Conservation (phyloP, 345 rosid species). For the Alliaria petiolata region DNA sequence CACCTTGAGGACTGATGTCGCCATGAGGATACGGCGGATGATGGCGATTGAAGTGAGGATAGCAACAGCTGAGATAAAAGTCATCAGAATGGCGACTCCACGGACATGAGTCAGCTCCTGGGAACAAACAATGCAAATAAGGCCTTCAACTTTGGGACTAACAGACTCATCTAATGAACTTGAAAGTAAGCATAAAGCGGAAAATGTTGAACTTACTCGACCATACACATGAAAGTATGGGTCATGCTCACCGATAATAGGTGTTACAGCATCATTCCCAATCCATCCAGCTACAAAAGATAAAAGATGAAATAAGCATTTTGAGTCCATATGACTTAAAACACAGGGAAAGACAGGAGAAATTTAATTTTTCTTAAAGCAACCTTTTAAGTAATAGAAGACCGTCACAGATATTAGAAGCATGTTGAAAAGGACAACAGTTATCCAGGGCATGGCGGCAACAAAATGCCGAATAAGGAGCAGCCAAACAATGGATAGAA, state of each 20-base stretch:
- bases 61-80: slow-evolving; percentile 67
- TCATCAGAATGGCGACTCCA: slow-evolving; percentile 69
- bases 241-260: slow-evolving; percentile 84
- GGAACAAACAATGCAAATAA: slow-evolving; percentile 27
- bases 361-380: background rate
- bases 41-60: slow-evolving; percentile 89
- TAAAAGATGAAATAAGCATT: background rate
- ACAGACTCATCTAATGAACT: background rate
- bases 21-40: slow-evolving; percentile 90
- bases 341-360: background rate
- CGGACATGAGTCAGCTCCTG: slow-evolving; percentile 88
- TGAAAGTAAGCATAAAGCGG: background rate
- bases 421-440: slow-evolving; percentile 75
- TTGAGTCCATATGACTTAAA: background rate
- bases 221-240: slow-evolving; percentile 73
- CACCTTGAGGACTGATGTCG: slow-evolving; percentile 93
- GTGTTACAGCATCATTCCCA: slow-evolving; percentile 84
- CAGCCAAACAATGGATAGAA: slow-evolving; percentile 88
- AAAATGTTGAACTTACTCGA: slow-evolving; percentile 55
- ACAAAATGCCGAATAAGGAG: slow-evolving; percentile 91
- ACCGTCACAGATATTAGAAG: slow-evolving; percentile 80
- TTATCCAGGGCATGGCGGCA: slow-evolving; percentile 97
- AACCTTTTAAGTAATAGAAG: slow-evolving; percentile 87
- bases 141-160: background rate
- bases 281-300: slow-evolving; percentile 85